These are phyloP conservation scores for Tolypocladium album DNA, from an alignment of 2,329 filamentous ascomycete genomes.

Conservation along the genomic window DNA sequence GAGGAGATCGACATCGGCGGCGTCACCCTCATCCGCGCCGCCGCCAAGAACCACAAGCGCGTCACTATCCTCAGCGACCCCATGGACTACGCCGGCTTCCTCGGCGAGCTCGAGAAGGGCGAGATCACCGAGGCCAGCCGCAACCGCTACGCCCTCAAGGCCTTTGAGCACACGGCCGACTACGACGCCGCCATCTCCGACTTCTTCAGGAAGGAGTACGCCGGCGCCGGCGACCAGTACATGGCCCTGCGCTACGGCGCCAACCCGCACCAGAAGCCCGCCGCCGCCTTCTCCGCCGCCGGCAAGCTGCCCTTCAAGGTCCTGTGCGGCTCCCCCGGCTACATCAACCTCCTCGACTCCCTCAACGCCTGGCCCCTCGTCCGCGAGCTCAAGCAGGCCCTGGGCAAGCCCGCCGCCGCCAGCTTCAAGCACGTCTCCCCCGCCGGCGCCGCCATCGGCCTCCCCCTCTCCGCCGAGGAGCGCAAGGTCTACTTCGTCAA, in stretches of 20 bases:
- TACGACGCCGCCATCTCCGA: slow-evolving; percentile 91
- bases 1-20: slow-evolving; percentile 99
- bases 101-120: slow-evolving; percentile 78
- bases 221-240: slow-evolving; percentile 73
- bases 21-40: slow-evolving; percentile 89
- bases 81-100: slow-evolving; percentile 84
- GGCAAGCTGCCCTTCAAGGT: slow-evolving; percentile 88
- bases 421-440: slow-evolving; percentile 99
- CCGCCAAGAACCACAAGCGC: slow-evolving; percentile 93
- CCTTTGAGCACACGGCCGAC: slow-evolving; percentile 95
- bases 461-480: slow-evolving; percentile 76
- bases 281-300: slow-evolving; percentile 67
- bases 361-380: slow-evolving; percentile 96
- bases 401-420: slow-evolving; percentile 81
- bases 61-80: slow-evolving; percentile 96
- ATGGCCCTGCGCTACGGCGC: slow-evolving; percentile 84
- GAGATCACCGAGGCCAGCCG: slow-evolving; percentile 78
- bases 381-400: slow-evolving; percentile 85
- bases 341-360: slow-evolving; percentile 94
- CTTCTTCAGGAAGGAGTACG: slow-evolving; percentile 97
- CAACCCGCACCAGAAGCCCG: slow-evolving; percentile 97
- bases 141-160: slow-evolving; percentile 88
- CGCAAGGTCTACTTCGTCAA: slow-evolving; percentile 98
- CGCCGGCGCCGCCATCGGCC: slow-evolving; percentile 87
- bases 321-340: slow-evolving; percentile 78